These are phyloP conservation scores for Rhynchosporium agropyri DNA, from an alignment of 2,329 filamentous ascomycete species.

Conservation along the genomic window DNA sequence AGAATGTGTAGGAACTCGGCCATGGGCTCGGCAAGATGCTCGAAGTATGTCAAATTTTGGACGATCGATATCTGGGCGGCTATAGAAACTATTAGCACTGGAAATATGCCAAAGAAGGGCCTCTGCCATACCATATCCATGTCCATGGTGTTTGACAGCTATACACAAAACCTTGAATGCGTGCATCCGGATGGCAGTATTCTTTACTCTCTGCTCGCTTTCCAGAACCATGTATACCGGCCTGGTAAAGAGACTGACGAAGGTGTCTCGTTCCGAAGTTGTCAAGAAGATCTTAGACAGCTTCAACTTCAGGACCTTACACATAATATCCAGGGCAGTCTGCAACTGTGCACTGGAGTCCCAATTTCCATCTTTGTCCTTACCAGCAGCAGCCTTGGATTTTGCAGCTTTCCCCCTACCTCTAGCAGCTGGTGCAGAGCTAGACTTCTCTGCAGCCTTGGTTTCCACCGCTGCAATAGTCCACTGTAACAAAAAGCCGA, in stretches of 20 bases:
- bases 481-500: constrained; percentile 94
- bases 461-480: constrained; percentile 91
- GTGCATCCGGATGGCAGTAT: constrained; percentile 88
- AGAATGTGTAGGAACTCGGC: constrained; percentile 96
- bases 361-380: constrained; percentile 74
- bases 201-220: constrained; percentile 90
- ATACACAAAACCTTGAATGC: constrained; percentile 96
- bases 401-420: constrained; percentile 75
- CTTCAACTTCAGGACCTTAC: constrained; percentile 92
- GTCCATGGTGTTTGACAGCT: constrained; percentile 95
- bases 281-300: constrained; percentile 92
- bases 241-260: constrained; percentile 87
- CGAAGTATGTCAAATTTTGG: constrained; percentile 96
- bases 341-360: constrained; percentile 89
- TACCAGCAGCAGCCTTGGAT: constrained; percentile 63
- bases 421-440: constrained; percentile 68
- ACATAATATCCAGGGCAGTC: constrained; percentile 88
- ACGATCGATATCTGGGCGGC: constrained; percentile 97
- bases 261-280: constrained; percentile 93
- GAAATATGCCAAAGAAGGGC: constrained; percentile 26
- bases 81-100: constrained; percentile 47
- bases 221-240: constrained; percentile 94
- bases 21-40: constrained; percentile 98
- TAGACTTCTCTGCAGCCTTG: constrained; percentile 88
- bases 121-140: constrained; percentile 76